Percentiles rank a stretch among this genome's conserved stretches.
Conservation (phyloP, 228 moss, liverwort and hornwort species). For the Sphagnum magellanicum region DNA sequence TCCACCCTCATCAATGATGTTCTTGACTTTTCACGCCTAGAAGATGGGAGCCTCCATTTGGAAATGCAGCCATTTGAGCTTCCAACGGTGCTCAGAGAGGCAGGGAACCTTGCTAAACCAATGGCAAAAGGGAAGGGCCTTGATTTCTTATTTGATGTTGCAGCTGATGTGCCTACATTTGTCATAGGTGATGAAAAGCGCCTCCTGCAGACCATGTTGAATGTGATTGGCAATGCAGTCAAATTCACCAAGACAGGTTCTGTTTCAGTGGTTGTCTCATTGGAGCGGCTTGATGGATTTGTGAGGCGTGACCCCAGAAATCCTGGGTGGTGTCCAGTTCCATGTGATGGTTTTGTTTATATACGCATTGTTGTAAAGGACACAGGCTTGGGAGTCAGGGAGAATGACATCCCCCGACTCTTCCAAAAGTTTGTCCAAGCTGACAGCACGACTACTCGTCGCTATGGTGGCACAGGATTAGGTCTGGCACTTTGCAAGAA, state of each 20-base stretch:
- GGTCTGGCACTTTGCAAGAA: constrained; percentile 58
- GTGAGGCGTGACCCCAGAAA: constrained; percentile 60
- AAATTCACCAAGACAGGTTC: constrained; percentile 45
- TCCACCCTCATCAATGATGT: constrained; percentile 55
- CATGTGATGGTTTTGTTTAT: constrained; percentile 61
- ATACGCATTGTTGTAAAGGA: constrained; percentile 81
- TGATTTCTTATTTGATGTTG: constrained; percentile 39
- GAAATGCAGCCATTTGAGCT: constrained; percentile 30
- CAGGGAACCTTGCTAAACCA: constrained; percentile 47
- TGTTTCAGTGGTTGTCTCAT: constrained; percentile 24
- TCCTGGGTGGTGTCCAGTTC: constrained; percentile 64
- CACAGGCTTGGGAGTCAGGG: constrained; percentile 50
- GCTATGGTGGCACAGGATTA: constrained; percentile 45
- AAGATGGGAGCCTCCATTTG: constrained; percentile 41
- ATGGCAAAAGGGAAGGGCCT: constrained; percentile 52
- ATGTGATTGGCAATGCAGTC: constrained; percentile 40
- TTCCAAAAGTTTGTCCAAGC: constrained; percentile 60
- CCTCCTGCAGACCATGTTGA: constrained; percentile 39
- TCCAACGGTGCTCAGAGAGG: constrained; percentile 35
- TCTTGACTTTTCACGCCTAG: constrained; percentile 47
- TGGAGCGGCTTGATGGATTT: constrained; percentile 19
- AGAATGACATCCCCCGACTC: constrained; percentile 49
- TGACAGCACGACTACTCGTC: constrained; percentile 36
- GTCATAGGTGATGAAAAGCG: constrained; percentile 54
- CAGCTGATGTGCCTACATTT: constrained; percentile 29